phyloP scores from a whole-genome alignment of 441 rosid genomes.

The Omphalea diandra region DNA sequence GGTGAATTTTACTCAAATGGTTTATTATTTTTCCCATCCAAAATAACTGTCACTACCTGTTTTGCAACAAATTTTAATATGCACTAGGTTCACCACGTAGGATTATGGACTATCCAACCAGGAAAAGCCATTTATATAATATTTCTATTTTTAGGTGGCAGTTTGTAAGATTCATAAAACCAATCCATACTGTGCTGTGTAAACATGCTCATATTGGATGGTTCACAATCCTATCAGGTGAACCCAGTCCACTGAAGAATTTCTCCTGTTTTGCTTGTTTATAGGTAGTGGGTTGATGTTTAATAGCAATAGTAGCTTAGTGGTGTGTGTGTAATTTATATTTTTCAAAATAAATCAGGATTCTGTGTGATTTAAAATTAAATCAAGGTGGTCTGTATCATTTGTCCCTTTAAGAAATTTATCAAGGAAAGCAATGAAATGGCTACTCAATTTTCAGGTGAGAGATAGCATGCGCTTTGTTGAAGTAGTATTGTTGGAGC shows the following conservation, averaged over 20 bases:
- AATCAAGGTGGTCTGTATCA: neutral
- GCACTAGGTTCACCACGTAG: too few species aligned
- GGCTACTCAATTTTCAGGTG: slow-evolving; percentile 43
- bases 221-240: too few species aligned
- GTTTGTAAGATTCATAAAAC: too few species aligned
- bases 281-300: neutral
- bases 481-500: slow-evolving; percentile 73
- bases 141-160: too few species aligned
- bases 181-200: too few species aligned
- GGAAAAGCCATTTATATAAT: too few species aligned
- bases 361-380: slow-evolving; percentile 1
- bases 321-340: neutral
- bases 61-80: too few species aligned
- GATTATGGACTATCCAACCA: too few species aligned
- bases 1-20: neutral
- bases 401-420: neutral
- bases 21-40: neutral
- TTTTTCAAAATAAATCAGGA: neutral
- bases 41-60: neutral
- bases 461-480: slow-evolving; percentile 93
- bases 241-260: too few species aligned
- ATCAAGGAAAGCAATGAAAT: neutral
- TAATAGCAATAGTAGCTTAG: neutral
- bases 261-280: neutral
- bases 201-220: too few species aligned